Evolutionary conservation across 306 rosid genomes (phyloP), one percentile per base, ranked within the genome.

Genomic region (Sphenostylis stenocarpa): DNA sequence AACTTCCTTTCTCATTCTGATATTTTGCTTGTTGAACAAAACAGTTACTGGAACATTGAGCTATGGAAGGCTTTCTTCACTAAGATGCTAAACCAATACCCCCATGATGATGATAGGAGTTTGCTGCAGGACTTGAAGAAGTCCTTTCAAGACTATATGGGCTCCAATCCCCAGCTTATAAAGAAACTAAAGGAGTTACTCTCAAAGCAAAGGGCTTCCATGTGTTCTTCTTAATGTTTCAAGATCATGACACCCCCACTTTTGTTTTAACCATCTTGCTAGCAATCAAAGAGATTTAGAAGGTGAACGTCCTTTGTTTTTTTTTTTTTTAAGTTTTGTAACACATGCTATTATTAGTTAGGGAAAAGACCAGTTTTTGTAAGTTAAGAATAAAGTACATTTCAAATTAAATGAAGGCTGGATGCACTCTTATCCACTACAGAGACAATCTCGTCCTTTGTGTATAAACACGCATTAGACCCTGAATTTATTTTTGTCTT

Each of bases 31-130:
- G 80, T 60, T 67, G 67, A 68, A 67, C 60, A 67, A 39, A 78
- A 57, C 84, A 92, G 99, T 76, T 95, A 95, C 71, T 95, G 99
- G 99, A 89, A 89, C n/a, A 81, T 73, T 47, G 92, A 85, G 70
- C 97, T 92, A 52, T 95, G 99, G 99, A 91, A 86, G 89, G 87
- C 77, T 76, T 85, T 95, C 64, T 95, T 90, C 87, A 77, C 83
- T 47, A 89, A 83, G 91, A 83, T 95, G 87, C 96, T 95, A 45
- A 95, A 95, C 65, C 81, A 80, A 55, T 79, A 77, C 64, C 88
- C 89, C 14, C 67, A 85, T 56, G 45, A 75, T 55, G 85, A 87
- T 67, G 87, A 85, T 83, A 80, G 44, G 66, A 78, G 79, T 39
- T 77, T 90, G 81, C 77, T 95, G 82, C 87, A 64, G 68, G 83